Evolutionary conservation across 1,139 yeast species (phyloP).

Genomic region (Protomyces pachydermus): DNA sequence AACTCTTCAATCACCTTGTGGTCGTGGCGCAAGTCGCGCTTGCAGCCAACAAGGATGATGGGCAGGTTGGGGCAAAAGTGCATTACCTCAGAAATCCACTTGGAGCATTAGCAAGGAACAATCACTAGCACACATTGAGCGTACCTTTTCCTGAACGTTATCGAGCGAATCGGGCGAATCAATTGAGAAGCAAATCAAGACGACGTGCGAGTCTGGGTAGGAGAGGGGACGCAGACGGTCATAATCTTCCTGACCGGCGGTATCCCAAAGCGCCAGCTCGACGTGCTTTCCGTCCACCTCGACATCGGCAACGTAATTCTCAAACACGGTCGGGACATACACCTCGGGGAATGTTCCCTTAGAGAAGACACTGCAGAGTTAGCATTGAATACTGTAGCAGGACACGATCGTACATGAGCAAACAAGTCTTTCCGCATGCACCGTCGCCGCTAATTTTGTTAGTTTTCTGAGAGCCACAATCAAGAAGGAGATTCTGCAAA

Average conservation of each 20-base stretch:
- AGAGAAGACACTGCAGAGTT: conserved; percentile 68
- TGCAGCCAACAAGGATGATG: conserved; percentile 80
- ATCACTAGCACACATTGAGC: not conserved
- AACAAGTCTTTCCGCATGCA: conserved; percentile 90
- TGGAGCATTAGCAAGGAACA: not conserved
- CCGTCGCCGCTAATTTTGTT: conserved; percentile 37
- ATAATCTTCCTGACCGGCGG: conserved; percentile 94
- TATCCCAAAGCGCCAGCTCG: conserved; percentile 80
- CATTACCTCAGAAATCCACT: conserved; percentile 72
- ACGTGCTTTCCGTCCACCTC: conserved; percentile 77
- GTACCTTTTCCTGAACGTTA: conserved; percentile 41
- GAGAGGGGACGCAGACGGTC: conserved; percentile 86
- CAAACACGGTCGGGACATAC: conserved; percentile 30
- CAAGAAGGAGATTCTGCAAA: not conserved
- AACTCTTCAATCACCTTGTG: conserved; percentile 69
- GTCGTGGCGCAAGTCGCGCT: conserved; percentile 82
- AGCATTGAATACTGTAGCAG: conserved; percentile 72
- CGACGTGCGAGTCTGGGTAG: conserved; percentile 88
- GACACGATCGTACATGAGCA: conserved; percentile 44
- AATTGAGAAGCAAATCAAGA: conserved; percentile 79
- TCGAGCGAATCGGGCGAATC: conserved; percentile 77
- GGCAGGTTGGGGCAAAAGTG: conserved; percentile 79
- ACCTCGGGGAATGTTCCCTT: conserved; percentile 36
- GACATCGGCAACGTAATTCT: conserved; percentile 77
- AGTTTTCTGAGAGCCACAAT: not conserved